phyloP scores from a whole-genome alignment of 495 filamentous ascomycete species.

The Hyaloscypha bicolor region DNA sequence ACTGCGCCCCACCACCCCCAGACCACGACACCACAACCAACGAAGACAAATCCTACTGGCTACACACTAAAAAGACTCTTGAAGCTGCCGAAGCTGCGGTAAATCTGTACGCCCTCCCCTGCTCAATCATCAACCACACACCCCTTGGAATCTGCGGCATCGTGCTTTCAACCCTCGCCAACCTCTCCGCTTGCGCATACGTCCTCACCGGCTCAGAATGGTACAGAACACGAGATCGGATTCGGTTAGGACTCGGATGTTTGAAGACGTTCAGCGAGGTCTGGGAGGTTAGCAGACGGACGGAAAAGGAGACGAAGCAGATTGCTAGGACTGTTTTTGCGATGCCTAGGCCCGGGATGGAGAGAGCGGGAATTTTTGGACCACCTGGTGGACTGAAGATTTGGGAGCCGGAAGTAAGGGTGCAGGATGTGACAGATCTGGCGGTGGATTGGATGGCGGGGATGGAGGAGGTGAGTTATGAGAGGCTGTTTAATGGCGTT shows the following conservation, averaged over 20 bases:
- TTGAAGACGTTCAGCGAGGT: constrained; percentile 63
- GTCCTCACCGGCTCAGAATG: constrained; percentile 52
- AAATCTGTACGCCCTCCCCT: constrained; percentile 63
- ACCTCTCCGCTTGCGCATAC: constrained; percentile 52
- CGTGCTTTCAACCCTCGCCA: constrained; percentile 51
- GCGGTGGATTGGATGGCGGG: not conserved
- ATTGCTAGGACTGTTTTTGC: constrained; percentile 51
- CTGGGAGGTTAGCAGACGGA: constrained; percentile 65
- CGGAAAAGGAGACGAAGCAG: constrained; percentile 61
- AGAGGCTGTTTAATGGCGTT: not conserved
- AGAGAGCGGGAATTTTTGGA: not conserved
- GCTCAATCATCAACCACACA: constrained; percentile 62
- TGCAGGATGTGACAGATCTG: not conserved
- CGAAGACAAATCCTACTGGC: constrained; percentile 44
- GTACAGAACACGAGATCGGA: constrained; percentile 61
- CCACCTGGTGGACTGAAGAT: not conserved
- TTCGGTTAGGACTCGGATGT: constrained; percentile 66
- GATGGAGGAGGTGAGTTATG: not conserved
- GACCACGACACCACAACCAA: constrained; percentile 38
- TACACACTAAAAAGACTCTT: constrained; percentile 67
- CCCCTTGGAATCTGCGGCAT: constrained; percentile 70
- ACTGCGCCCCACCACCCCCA: constrained; percentile 40
- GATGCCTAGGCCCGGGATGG: not conserved
- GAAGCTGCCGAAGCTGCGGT: constrained; percentile 68
- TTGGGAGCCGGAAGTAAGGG: not conserved